Evolutionary conservation across 805 yeast genomes (phyloP).

Genomic region (Metschnikowia lochheadii): DNA sequence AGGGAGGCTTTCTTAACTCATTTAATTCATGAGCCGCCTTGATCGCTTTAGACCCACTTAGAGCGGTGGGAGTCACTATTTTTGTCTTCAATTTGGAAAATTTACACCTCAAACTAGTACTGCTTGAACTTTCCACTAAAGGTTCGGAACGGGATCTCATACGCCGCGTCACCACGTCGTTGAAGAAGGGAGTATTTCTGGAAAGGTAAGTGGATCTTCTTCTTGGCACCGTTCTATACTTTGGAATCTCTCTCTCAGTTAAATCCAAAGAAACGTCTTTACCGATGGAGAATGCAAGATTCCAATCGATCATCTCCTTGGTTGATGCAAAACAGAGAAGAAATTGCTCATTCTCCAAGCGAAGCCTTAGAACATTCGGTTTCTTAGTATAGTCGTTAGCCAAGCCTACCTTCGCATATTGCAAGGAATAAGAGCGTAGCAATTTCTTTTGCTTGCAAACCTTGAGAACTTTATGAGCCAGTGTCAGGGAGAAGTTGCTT

Average conservation of each 20-base stretch:
- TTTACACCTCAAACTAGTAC: conserved; percentile 5
- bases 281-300: conserved; percentile 65
- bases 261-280: conserved; percentile 78
- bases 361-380: conserved; percentile 62
- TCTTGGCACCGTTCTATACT: conserved; percentile 76
- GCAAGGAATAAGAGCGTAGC: conserved; percentile 70
- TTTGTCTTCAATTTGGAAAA: conserved; percentile 8
- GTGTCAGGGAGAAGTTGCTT: background rate
- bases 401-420: conserved; percentile 77
- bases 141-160: conserved; percentile 14
- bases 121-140: conserved; percentile 5
- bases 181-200: conserved; percentile 6
- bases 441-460: conserved; percentile 18
- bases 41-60: background rate
- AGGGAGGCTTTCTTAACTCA: conserved; percentile 1
- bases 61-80: conserved; percentile 1
- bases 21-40: background rate
- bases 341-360: conserved; percentile 83
- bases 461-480: conserved; percentile 2
- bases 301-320: conserved; percentile 75
- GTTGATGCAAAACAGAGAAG: conserved; percentile 59
- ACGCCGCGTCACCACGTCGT: conserved; percentile 8
- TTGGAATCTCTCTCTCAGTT: conserved; percentile 65
- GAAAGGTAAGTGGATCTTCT: conserved; percentile 49
- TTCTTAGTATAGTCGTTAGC: conserved; percentile 81